Percentiles rank a stretch among this genome's conserved stretches.
These are phyloP conservation scores for Penicillium hordei DNA, from an alignment of 2,329 filamentous ascomycete species.

Conservation along the genomic window DNA sequence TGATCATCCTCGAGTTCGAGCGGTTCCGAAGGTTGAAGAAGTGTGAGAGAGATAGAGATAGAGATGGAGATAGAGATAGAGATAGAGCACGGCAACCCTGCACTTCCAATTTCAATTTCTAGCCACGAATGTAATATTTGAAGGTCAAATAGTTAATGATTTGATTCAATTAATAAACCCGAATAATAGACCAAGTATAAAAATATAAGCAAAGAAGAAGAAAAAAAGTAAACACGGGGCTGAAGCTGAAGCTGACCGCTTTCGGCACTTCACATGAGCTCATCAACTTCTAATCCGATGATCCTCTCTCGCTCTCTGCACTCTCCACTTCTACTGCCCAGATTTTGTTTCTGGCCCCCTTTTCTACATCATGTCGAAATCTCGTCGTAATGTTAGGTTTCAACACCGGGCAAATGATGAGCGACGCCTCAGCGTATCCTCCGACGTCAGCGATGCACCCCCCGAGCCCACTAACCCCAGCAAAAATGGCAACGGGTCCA, in stretches of 20 bases:
- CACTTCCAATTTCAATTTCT: constrained; percentile 2
- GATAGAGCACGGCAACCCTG: not conserved
- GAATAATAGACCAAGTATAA: not conserved
- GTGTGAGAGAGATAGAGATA: not conserved
- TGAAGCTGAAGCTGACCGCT: constrained; percentile 24
- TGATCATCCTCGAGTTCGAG: not conserved
- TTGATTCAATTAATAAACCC: not conserved
- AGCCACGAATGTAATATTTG: not conserved
- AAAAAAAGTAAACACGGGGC: constrained; percentile 2
- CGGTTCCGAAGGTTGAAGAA: not conserved
- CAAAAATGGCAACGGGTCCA: constrained; percentile 42
- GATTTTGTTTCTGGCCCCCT: constrained; percentile 15
- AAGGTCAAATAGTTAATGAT: not conserved
- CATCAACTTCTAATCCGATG: constrained; percentile 21
- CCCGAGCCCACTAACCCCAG: constrained; percentile 54
- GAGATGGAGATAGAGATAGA: not conserved
- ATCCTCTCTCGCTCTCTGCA: constrained; percentile 22
- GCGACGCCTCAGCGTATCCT: constrained; percentile 53
- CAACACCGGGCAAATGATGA: constrained; percentile 51
- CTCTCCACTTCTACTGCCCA: constrained; percentile 17
- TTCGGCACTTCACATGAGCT: constrained; percentile 37
- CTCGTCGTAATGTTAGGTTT: constrained; percentile 62
- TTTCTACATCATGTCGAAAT: constrained; percentile 50
- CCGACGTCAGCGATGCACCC: constrained; percentile 54
- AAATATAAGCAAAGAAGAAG: not conserved